Evolutionary conservation across 345 rosid species (phyloP), one percentile per base, ranked within the genome.

Genomic region (Excoecaria cochinchinensis): DNA sequence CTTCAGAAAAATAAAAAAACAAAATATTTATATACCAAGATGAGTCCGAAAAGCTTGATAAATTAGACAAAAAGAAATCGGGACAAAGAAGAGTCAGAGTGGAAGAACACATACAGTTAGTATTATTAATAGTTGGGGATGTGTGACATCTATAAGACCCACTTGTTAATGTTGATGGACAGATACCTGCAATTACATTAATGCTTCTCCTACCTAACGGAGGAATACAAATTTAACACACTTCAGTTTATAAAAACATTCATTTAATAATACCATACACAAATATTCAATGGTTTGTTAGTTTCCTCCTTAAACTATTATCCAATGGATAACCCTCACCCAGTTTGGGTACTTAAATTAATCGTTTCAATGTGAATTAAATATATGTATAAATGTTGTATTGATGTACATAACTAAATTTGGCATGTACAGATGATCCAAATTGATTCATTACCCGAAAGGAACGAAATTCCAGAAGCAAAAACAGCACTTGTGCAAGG

Each of bases 111-210:
- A 57, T 47, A 48, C 13, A 57, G 55, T 36, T 8, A 22, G 69
- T n/a, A 4, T 21, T 21, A 72, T 19, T 38, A 58, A 67, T 60
- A 59, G 70, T 53, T 36, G 24, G 72, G 40, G 69, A 65, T 0
- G 15, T 42, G 69, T 11, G 67, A 72, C 75, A 67, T 65, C 63
- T 58, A 31, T 52, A 22, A 79, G 76, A 73, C 76, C 80, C 78
- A 73, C 81, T 16, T 74, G 63, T 63, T 80, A 72, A 80, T 62
- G 70, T 57, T 44, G 77, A 71, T 72, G 42, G 73, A 64, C 76
- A 17, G 62, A 31, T 69, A 47, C 46, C 83, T 80, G 74, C 70
- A 69, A 10, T 22, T 6, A 53, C 51, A 68, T 83, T 42, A 83
- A 77, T 83, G 84, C 78, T 42, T 67, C 67, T 55, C 78, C 68